phyloP scores from a whole-genome alignment of 1,139 yeast genomes.

The Debaryomycetaceae sp. region DNA sequence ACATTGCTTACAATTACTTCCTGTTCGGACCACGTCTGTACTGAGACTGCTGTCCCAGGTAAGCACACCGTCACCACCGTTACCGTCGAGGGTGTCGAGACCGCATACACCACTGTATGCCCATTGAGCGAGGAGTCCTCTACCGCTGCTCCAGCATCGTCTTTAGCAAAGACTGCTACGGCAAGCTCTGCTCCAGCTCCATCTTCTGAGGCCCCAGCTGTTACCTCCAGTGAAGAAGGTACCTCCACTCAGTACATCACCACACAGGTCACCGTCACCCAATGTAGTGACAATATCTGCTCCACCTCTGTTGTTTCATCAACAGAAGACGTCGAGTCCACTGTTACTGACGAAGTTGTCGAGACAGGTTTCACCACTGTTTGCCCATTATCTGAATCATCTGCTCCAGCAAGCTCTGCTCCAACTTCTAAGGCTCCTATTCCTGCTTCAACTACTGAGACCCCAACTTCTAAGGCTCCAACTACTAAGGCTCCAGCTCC shows the following conservation, averaged over 20 bases:
- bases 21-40: conserved; percentile 23
- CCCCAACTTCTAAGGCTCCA: conserved; percentile 15
- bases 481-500: conserved; percentile 5
- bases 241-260: conserved; percentile 7
- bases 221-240: conserved; percentile 8
- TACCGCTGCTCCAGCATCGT: conserved; percentile 12
- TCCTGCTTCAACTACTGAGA: conserved; percentile 9
- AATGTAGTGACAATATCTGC: conserved; percentile 26
- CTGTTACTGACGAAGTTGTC: conserved; percentile 6
- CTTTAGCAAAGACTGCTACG: conserved; percentile 5
- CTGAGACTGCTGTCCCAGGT: conserved; percentile 20
- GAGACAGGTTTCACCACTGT: neutral
- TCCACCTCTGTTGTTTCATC: conserved; percentile 20
- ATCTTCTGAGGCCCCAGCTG: conserved; percentile 5
- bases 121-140: conserved; percentile 18
- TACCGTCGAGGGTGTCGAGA: conserved; percentile 13
- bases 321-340: conserved; percentile 8
- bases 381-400: conserved; percentile 11
- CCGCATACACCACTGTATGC: neutral
- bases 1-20: conserved; percentile 18
- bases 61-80: conserved; percentile 15
- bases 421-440: conserved; percentile 31
- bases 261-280: conserved; percentile 9
- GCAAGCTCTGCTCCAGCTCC: conserved; percentile 10
- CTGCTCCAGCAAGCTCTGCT: conserved; percentile 19